Conservation (phyloP, 1,139 yeast genomes). For the Magnusiomyces tetraspermus region DNA sequence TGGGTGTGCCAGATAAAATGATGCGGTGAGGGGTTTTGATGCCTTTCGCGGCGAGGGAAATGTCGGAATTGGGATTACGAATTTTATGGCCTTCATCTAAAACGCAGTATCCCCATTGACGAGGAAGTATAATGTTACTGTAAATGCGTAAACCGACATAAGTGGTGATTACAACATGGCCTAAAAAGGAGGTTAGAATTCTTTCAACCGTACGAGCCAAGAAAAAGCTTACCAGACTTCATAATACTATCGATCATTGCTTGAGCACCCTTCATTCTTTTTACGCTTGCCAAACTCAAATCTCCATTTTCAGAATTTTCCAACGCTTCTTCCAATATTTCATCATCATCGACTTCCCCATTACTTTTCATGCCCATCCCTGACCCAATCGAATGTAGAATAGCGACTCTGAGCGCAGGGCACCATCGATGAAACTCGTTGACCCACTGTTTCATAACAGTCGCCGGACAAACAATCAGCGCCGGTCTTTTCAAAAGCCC, state of each 20-base stretch:
- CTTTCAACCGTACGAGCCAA: background rate
- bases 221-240: constrained; percentile 36
- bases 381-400: constrained; percentile 84
- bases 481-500: constrained; percentile 67
- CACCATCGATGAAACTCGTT: constrained; percentile 95
- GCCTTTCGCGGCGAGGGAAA: constrained; percentile 77
- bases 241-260: constrained; percentile 45
- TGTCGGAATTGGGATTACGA: constrained; percentile 85
- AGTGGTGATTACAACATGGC: constrained; percentile 76
- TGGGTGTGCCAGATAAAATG: constrained; percentile 91
- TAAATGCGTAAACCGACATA: constrained; percentile 84
- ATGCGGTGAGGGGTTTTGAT: constrained; percentile 72
- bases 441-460: constrained; percentile 94
- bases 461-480: constrained; percentile 88
- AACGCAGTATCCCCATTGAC: constrained; percentile 82
- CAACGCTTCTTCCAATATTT: constrained; percentile 41
- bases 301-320: constrained; percentile 41
- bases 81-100: constrained; percentile 96
- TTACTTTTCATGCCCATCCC: constrained; percentile 58
- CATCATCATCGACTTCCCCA: too few species aligned
- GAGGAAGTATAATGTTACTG: constrained; percentile 55
- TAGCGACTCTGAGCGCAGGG: constrained; percentile 86
- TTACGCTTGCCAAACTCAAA: constrained; percentile 21
- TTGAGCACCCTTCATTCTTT: constrained; percentile 27
- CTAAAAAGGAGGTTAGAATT: background rate